Conservation (phyloP, 805 yeast genomes). For the Candida arabinofermentans region DNA sequence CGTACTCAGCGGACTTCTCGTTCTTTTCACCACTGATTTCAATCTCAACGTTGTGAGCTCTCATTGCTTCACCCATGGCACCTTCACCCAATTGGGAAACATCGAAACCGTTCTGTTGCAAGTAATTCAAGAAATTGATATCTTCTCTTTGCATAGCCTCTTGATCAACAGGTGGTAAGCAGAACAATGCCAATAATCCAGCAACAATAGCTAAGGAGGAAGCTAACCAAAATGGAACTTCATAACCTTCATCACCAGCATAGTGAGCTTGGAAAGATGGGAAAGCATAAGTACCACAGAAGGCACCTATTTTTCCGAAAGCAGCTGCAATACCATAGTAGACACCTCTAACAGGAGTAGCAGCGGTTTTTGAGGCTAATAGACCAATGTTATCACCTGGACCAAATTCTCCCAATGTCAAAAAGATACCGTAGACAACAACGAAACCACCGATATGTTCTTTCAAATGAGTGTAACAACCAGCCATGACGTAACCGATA, state of each 20-base stretch:
- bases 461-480: slow-evolving; percentile 50
- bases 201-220: slow-evolving; percentile 72
- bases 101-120: slow-evolving; percentile 68
- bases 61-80: slow-evolving; percentile 19
- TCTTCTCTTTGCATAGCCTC: slow-evolving; percentile 80
- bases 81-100: slow-evolving; percentile 49
- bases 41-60: slow-evolving; percentile 1
- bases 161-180: slow-evolving; percentile 79
- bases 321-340: slow-evolving; percentile 93
- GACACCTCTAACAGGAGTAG: slow-evolving; percentile 86
- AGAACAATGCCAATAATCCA: slow-evolving; percentile 63
- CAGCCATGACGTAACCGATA: slow-evolving; percentile 83
- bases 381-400: slow-evolving; percentile 92
- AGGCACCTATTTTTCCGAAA: slow-evolving; percentile 87
- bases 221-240: slow-evolving; percentile 80
- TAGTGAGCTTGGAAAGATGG: slow-evolving; percentile 68
- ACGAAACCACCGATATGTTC: slow-evolving; percentile 71
- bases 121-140: slow-evolving; percentile 60
- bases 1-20: neutral
- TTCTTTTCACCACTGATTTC: neutral
- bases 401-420: slow-evolving; percentile 87
- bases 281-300: slow-evolving; percentile 85
- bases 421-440: slow-evolving; percentile 84
- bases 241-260: slow-evolving; percentile 58
- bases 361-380: slow-evolving; percentile 79